phyloP scores from a whole-genome alignment of 257 asterid species.

The Ehretia macrophylla region DNA sequence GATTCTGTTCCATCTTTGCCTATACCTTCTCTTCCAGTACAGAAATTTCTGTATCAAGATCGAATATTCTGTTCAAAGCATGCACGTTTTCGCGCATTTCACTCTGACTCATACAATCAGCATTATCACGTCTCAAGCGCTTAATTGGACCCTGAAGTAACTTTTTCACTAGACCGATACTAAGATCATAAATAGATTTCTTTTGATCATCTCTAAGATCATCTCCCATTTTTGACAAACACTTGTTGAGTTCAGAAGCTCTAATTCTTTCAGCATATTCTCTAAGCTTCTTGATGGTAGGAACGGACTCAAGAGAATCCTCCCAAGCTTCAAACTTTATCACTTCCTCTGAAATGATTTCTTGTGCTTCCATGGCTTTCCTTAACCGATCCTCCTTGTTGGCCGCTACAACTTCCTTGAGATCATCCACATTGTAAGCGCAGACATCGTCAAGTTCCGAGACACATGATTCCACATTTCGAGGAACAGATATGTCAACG shows the following conservation, averaged over 20 bases:
- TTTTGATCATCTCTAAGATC: no score
- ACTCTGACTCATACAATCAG: constrained; percentile 37
- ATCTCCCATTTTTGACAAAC: constrained; percentile 66
- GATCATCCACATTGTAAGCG: constrained; percentile 67
- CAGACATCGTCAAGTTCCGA: constrained; percentile 47
- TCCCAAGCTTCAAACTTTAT: constrained; percentile 72
- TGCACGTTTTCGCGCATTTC: constrained; percentile 72
- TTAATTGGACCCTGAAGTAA: constrained; percentile 87
- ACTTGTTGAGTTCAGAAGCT: constrained; percentile 72
- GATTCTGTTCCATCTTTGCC: constrained; percentile 48
- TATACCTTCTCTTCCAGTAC: constrained; percentile 65
- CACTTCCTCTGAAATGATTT: constrained; percentile 63
- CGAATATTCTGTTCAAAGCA: constrained; percentile 71
- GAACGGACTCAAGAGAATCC: constrained; percentile 78
- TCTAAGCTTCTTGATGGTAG: constrained; percentile 80
- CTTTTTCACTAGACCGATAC: constrained; percentile 62
- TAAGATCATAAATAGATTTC: no score
- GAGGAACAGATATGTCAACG: constrained; percentile 78
- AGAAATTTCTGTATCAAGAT: constrained; percentile 47
- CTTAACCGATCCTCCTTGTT: constrained; percentile 66
- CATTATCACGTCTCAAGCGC: constrained; percentile 65
- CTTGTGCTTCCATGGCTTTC: constrained; percentile 72
- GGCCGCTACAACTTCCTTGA: constrained; percentile 87
- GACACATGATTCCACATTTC: constrained; percentile 72
- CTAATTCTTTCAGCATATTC: constrained; percentile 80